These are phyloP conservation scores for Syncephalastrum monosporum DNA, from an alignment of 371 early-diverging fungal species.

Conservation along the genomic window DNA sequence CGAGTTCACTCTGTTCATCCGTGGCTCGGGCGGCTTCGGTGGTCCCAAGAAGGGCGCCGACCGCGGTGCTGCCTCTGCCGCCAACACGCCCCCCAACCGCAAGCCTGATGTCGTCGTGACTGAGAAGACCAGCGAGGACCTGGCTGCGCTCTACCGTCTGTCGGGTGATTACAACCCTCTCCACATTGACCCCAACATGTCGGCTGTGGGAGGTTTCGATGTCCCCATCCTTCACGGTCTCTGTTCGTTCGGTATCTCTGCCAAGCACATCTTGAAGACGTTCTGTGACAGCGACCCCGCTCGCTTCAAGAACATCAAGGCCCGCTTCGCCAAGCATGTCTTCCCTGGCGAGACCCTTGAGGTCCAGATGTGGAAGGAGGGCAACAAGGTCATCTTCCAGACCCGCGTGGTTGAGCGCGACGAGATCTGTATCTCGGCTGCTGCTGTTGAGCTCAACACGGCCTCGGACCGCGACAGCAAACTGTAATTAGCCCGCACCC, in stretches of 20 bases:
- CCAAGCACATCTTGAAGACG: slow-evolving; percentile 80
- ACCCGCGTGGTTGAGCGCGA: slow-evolving; percentile 91
- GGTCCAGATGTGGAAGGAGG: slow-evolving; percentile 95
- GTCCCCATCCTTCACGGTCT: slow-evolving; percentile 96
- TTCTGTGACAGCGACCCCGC: slow-evolving; percentile 73
- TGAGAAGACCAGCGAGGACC: slow-evolving; percentile 87
- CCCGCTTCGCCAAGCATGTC: slow-evolving; percentile 87
- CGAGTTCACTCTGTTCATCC: slow-evolving; percentile 92
- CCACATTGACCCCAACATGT: slow-evolving; percentile 96
- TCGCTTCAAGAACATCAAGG: slow-evolving; percentile 84
- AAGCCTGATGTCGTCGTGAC: slow-evolving; percentile 78
- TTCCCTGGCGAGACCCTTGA: slow-evolving; percentile 97
- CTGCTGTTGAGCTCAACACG: slow-evolving; percentile 73
- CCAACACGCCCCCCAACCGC: slow-evolving; percentile 72
- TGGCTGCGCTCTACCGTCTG: slow-evolving; percentile 95
- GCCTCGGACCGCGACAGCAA: slow-evolving; percentile 40
- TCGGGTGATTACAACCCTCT: slow-evolving; percentile 88
- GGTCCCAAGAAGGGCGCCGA: slow-evolving; percentile 75
- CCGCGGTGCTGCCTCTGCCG: slow-evolving; percentile 79
- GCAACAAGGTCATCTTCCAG: slow-evolving; percentile 86
- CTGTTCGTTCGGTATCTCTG: slow-evolving; percentile 89
- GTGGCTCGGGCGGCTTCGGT: slow-evolving; percentile 91
- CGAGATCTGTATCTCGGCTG: slow-evolving; percentile 81
- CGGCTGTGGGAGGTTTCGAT: slow-evolving; percentile 91
- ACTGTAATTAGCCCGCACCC: slow-evolving; percentile 22